Conservation (phyloP, 2,329 filamentous ascomycete genomes). For the Pseudogymnoascus sp. region DNA sequence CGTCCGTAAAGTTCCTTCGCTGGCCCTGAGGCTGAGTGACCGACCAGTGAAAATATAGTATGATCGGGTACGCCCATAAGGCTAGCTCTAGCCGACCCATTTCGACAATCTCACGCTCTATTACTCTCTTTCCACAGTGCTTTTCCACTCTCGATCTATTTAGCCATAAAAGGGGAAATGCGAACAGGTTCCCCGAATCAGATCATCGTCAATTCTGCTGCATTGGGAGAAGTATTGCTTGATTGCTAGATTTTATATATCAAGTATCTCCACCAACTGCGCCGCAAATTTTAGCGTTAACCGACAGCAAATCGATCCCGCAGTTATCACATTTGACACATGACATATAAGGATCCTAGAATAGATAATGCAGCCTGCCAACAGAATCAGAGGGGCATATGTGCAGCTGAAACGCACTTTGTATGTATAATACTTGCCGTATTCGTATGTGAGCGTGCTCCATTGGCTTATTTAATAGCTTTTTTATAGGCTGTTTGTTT, state of each 20-base stretch:
- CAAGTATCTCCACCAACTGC: background rate
- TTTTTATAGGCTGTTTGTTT: too few relatives aligned
- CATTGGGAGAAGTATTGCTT: background rate
- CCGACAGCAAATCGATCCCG: background rate
- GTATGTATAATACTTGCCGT: too few relatives aligned
- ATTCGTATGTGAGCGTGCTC: too few relatives aligned
- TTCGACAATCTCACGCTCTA: background rate
- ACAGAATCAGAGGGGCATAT: too few relatives aligned
- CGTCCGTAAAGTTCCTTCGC: too few relatives aligned
- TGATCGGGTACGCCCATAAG: too few relatives aligned
- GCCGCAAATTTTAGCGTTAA: background rate
- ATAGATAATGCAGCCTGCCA: background rate
- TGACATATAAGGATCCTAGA: too few relatives aligned
- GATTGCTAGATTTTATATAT: background rate
- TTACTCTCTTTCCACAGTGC: background rate
- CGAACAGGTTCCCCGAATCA: background rate
- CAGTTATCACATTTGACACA: background rate
- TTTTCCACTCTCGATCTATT: background rate
- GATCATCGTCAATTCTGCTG: background rate
- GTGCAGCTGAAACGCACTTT: too few relatives aligned
- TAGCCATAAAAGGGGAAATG: background rate
- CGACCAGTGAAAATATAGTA: too few relatives aligned
- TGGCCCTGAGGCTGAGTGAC: background rate
- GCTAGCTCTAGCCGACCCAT: background rate
- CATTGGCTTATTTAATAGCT: too few relatives aligned